Evolutionary conservation across 78 protist genomes (phyloP).

Genomic region (Carpediemonas membranifera): DNA sequence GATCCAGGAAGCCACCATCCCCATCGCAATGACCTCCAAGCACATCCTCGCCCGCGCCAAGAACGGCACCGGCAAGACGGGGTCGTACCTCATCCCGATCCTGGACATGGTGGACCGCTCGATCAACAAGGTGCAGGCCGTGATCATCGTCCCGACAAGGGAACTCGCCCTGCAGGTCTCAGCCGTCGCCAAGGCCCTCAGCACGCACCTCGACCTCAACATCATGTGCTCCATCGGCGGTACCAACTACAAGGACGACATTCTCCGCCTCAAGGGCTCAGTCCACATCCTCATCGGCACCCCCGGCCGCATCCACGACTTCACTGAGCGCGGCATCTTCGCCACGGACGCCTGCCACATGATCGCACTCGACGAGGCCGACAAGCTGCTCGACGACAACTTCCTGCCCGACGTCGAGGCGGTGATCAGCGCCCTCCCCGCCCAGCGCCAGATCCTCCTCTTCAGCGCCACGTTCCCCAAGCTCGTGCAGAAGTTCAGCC

Average conservation of each 20-base stretch:
- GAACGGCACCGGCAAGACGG: constrained; percentile 99
- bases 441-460: constrained; percentile 66
- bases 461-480: constrained; percentile 94
- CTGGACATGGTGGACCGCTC: constrained; percentile 64
- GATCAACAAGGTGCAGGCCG: constrained; percentile 59
- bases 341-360: constrained; percentile 43
- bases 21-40: constrained; percentile 66
- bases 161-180: constrained; percentile 92
- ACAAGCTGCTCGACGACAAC: background rate
- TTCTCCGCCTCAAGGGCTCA: constrained; percentile 48
- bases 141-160: constrained; percentile 88
- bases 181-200: constrained; percentile 72
- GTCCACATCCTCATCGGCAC: constrained; percentile 91
- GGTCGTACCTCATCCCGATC: constrained; percentile 78
- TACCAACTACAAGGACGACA: constrained; percentile 68
- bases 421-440: constrained; percentile 56
- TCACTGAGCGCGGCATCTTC: constrained; percentile 54
- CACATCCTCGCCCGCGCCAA: constrained; percentile 83
- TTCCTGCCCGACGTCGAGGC: constrained; percentile 28
- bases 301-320: constrained; percentile 82
- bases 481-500: constrained; percentile 67
- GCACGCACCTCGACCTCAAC: constrained; percentile 36
- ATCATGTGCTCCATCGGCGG: constrained; percentile 91
- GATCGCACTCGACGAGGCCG: constrained; percentile 82
- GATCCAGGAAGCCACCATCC: constrained; percentile 85